Conservation (phyloP, 495 filamentous ascomycete species). For the Neurospora sp. region DNA sequence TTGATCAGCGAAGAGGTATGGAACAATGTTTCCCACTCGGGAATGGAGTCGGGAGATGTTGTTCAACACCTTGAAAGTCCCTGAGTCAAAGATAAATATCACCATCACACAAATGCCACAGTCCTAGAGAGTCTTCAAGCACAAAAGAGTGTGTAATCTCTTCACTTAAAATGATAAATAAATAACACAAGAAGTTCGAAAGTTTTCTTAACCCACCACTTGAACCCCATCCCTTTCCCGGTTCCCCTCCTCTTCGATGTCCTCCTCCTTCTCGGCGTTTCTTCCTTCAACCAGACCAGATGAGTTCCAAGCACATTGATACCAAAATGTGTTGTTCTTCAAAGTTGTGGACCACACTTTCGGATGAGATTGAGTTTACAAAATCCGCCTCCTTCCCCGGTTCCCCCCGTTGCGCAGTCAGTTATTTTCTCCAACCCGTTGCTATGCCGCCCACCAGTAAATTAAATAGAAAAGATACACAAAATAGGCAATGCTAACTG, state of each 20-base stretch:
- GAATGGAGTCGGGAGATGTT: background rate
- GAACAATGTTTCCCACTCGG: background rate
- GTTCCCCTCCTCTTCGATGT: background rate
- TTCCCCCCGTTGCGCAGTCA: background rate
- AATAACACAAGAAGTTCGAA: background rate
- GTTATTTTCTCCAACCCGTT: background rate
- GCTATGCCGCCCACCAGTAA: background rate
- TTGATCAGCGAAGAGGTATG: background rate
- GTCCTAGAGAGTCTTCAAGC: background rate
- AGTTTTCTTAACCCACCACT: background rate
- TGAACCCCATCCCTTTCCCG: background rate
- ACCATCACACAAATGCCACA: background rate
- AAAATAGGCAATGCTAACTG: background rate
- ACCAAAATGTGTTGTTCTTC: background rate
- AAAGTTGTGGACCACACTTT: background rate
- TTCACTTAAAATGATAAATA: background rate
- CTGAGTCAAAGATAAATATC: background rate
- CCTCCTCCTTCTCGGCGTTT: background rate
- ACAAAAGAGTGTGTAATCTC: background rate
- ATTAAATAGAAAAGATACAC: background rate
- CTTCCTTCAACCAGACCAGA: background rate
- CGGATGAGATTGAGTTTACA: background rate
- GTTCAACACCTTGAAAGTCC: background rate
- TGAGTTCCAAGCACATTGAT: background rate
- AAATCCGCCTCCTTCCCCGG: background rate